Percentiles rank a stretch among this genome's conserved stretches.
Conservation (phyloP, 1,139 yeast genomes). For the Sugiyamaella castrensis region DNA sequence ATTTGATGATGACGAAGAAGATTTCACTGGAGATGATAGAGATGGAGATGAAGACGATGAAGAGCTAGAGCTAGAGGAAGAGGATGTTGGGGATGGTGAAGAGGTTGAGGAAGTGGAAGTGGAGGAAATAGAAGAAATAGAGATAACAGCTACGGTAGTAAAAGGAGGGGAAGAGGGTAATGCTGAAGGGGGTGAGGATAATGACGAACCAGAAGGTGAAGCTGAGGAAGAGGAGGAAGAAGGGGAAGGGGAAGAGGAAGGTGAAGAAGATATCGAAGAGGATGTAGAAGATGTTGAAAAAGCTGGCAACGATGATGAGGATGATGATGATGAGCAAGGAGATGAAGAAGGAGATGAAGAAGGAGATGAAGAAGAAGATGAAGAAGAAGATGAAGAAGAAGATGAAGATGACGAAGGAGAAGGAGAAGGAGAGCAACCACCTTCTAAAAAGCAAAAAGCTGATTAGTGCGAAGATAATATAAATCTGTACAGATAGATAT, state of each 20-base stretch:
- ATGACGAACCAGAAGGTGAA: slow-evolving; percentile 6
- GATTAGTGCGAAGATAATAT: background rate
- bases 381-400: slow-evolving; percentile 6
- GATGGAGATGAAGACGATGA: slow-evolving; percentile 18
- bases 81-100: slow-evolving; percentile 18
- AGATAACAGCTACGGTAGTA: slow-evolving; percentile 7
- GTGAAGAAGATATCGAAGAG: slow-evolving; percentile 9
- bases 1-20: slow-evolving; percentile 14
- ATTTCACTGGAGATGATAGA: slow-evolving; percentile 15
- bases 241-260: background rate
- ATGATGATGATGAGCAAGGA: slow-evolving; percentile 9
- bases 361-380: slow-evolving; percentile 7
- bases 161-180: slow-evolving; percentile 15
- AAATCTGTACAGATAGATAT: background rate
- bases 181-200: slow-evolving; percentile 10
- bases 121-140: slow-evolving; percentile 13
- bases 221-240: slow-evolving; percentile 5
- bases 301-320: slow-evolving; percentile 7
- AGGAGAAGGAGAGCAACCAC: slow-evolving; percentile 14
- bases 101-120: slow-evolving; percentile 14
- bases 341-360: slow-evolving; percentile 16
- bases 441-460: slow-evolving; percentile 19
- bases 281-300: slow-evolving; percentile 6
- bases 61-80: slow-evolving; percentile 19
- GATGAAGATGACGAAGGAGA: slow-evolving; percentile 9